These are phyloP conservation scores for Colletotrichum neosansevieriae DNA, from an alignment of 2,329 filamentous ascomycete species.

Conservation along the genomic window DNA sequence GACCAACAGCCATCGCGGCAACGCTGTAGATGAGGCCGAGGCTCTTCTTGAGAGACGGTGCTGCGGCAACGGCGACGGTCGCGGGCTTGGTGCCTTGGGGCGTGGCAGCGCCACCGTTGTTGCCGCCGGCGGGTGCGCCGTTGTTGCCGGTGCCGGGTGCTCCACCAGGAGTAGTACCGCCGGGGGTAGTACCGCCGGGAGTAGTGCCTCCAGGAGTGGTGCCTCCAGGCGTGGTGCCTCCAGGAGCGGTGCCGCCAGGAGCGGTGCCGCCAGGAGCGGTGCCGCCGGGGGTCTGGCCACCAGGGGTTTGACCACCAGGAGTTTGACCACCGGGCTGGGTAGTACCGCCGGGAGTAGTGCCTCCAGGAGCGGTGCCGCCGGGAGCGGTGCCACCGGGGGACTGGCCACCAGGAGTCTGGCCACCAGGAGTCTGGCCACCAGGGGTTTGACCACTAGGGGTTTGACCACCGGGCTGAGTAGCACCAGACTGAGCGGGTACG, in stretches of 20 bases:
- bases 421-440: too few relatives aligned
- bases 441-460: neutral
- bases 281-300: too few relatives aligned
- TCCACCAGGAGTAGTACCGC: neutral
- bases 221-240: too few relatives aligned
- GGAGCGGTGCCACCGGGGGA: too few relatives aligned
- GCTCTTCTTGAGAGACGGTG: conserved; percentile 45
- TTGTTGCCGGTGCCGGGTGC: neutral
- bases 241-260: too few relatives aligned
- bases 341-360: neutral
- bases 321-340: neutral
- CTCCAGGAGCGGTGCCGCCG: too few relatives aligned
- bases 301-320: neutral
- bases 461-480: neutral
- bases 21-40: conserved; percentile 44
- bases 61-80: conserved; percentile 30
- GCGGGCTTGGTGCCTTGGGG: conserved; percentile 12
- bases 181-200: neutral
- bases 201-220: neutral
- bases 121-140: neutral
- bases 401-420: too few relatives aligned
- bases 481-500: neutral
- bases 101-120: neutral
- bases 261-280: too few relatives aligned
- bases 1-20: conserved; percentile 45